Base-by-base conservation (phyloP, 805 yeast species). In the Nakazawaea sp. region DNA sequence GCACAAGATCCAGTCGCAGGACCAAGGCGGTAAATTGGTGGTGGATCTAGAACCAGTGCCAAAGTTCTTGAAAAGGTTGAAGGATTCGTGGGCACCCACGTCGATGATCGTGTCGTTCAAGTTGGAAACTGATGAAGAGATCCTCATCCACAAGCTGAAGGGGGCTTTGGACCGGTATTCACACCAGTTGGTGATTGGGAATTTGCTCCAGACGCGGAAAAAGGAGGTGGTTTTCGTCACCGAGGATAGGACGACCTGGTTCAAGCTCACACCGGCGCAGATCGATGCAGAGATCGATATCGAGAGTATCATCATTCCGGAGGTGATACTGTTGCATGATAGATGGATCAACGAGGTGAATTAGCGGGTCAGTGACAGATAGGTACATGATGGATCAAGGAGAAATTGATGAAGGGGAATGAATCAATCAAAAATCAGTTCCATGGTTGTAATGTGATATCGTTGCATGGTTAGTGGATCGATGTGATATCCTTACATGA, bases 21-120 rank as follows among this genome's bases (percentile, higher is more conserved):
- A 74, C 18, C 61, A 64, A 13, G 74, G 75, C 9, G 94, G 95
- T 3, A 86, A 84, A 51, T 64, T 92, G 31, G 74, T 81, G 7
- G 85, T 92, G 9, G 83, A 88, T 48, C 63, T 92, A 46, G 97
- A 90, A 54, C 97, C 96, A 4, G 98, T 92, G 3, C 98, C 98
- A 15, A 92, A 92, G 53, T 90, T 92, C 49, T 69, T 92, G 50
- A 75, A 86, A 45, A 68, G 96, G 40, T 64, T 92, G 43, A 97
- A 89, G 2, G 94, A 86, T 45, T 72, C 78, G 9, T 92, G 98
- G 98, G 96, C 96, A 0, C 95, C 94, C 2, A 75, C 79, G 10
- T 94, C 97, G 1, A 84, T 88, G 95, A 86, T 92, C 40, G 83
- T 90, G 1, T 84, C 95, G 13, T 92, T 92, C 63, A 92, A 92